These are phyloP conservation scores for Penicillium roqueforti DNA, from an alignment of 495 filamentous ascomycete species.

Conservation along the genomic window DNA sequence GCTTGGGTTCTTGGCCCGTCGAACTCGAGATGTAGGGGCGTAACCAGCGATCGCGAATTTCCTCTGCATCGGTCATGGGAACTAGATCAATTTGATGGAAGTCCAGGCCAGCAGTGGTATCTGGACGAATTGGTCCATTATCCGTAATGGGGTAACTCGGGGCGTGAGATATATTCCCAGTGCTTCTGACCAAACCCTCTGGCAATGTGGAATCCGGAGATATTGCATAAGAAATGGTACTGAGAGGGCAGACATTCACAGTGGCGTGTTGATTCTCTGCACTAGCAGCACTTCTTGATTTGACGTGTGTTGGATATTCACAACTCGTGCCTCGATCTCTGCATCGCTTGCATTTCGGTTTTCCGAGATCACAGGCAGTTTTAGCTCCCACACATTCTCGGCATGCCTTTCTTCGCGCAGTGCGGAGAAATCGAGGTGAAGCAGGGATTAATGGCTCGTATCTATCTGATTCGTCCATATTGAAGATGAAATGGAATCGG, in stretches of 20 bases:
- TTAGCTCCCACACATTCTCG: slow-evolving; percentile 35
- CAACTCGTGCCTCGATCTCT: slow-evolving; percentile 23
- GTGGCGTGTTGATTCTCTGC: background rate
- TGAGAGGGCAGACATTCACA: background rate
- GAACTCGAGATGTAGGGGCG: slow-evolving; percentile 34
- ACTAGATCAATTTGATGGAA: slow-evolving; percentile 16
- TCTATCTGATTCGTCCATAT: background rate
- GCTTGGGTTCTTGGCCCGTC: slow-evolving; percentile 33
- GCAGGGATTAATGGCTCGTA: background rate
- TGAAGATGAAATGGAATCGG: background rate
- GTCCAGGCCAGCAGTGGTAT: background rate
- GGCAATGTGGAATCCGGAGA: background rate
- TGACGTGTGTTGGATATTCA: slow-evolving; percentile 25
- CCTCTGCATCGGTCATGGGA: slow-evolving; percentile 37
- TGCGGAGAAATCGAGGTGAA: background rate
- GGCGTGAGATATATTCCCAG: background rate
- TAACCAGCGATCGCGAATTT: slow-evolving; percentile 34
- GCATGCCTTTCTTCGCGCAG: slow-evolving; percentile 33
- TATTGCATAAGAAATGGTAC: background rate
- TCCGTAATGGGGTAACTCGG: background rate
- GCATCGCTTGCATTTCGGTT: slow-evolving; percentile 38
- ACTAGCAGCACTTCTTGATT: background rate
- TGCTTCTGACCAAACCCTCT: background rate
- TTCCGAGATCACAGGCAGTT: slow-evolving; percentile 33
- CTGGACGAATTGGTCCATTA: background rate